Evolutionary conservation across 306 rosid species (phyloP), one percentile per base, ranked within the genome.

Genomic region (Arachis stenosperma): DNA sequence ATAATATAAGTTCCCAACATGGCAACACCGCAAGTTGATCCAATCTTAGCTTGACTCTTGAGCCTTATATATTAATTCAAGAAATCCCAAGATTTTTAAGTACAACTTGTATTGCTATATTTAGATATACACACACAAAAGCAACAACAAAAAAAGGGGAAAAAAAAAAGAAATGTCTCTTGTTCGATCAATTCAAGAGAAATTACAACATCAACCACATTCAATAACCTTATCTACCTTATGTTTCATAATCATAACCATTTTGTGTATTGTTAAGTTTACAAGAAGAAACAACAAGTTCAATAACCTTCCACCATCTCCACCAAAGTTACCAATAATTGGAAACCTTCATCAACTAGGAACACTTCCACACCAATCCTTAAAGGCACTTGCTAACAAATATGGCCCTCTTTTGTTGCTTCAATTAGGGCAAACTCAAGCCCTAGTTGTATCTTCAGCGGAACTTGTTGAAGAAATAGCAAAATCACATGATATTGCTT

Each of bases 321-420:
- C 78, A 7, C 53, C 78, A 39, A 71, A 65, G 30, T 7, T 65
- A 10, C 78, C 71, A 8, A 12, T 33, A 0, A 65, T 71, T 13
- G 60, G 65, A 22, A 65, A 78, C 51, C 63, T 71, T 13, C 82
- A 78, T 52, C 82, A 71, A 6, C 47, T 64, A 39, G 74, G 82
- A 9, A 5, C 69, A 12, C 69, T 71, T 2, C 78, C 58, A 2
- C 74, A 71, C 2, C 63, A 27, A 7, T 78, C 77, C 6, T 41
- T 78, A 6, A 17, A 6, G 8, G 41, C 42, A 17, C 39, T 64
- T 27, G 55, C 78, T 1, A 12, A 44, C 2, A 55, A 65, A 17
- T 71, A 71, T 8, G 78, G 82, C 15, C 74, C 78, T n/a, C 22
- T 78, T 2, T 3, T 71, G 48, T 36, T 46, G 40, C 36, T 78